Evolutionary conservation across 2,329 filamentous ascomycete species (phyloP).

Genomic region (Phialophora verrucosa): DNA sequence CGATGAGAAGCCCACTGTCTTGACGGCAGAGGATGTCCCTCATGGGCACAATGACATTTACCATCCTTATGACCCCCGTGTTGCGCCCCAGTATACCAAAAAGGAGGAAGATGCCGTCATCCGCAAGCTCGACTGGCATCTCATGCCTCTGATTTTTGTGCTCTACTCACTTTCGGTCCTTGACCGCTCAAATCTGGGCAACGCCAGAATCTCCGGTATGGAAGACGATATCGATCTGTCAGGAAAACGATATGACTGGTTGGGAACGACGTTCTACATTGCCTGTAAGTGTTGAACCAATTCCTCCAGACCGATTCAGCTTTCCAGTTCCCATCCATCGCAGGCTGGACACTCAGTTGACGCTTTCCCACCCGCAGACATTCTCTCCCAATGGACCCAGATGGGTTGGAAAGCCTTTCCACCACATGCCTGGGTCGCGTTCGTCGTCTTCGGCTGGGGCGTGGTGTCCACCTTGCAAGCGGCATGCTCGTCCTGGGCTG

Average conservation of each 20-base stretch:
- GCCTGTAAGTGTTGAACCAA: slow-evolving; percentile 45
- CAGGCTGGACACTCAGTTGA: background rate
- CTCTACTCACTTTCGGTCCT: slow-evolving; percentile 46
- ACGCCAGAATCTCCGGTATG: slow-evolving; percentile 63
- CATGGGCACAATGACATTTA: slow-evolving; percentile 24
- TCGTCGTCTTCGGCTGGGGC: slow-evolving; percentile 40
- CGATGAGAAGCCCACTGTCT: slow-evolving; percentile 28
- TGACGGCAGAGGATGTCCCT: slow-evolving; percentile 23
- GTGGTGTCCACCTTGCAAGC: slow-evolving; percentile 40
- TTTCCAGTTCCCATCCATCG: background rate
- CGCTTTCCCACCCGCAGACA: slow-evolving; percentile 29
- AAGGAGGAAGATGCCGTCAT: slow-evolving; percentile 35
- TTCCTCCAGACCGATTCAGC: background rate
- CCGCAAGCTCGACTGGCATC: slow-evolving; percentile 36
- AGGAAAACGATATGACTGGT: slow-evolving; percentile 57
- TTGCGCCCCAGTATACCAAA: slow-evolving; percentile 28
- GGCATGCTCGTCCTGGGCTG: slow-evolving; percentile 37
- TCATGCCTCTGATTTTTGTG: slow-evolving; percentile 39
- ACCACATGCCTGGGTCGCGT: slow-evolving; percentile 40
- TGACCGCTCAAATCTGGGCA: slow-evolving; percentile 60
- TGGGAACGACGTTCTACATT: slow-evolving; percentile 61
- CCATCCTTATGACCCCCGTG: slow-evolving; percentile 17
- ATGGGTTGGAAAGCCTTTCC: slow-evolving; percentile 42
- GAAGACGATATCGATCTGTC: slow-evolving; percentile 54
- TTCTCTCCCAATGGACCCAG: slow-evolving; percentile 40